Conservation (phyloP, 306 rosid genomes). For the Ochetophila trinervis region DNA sequence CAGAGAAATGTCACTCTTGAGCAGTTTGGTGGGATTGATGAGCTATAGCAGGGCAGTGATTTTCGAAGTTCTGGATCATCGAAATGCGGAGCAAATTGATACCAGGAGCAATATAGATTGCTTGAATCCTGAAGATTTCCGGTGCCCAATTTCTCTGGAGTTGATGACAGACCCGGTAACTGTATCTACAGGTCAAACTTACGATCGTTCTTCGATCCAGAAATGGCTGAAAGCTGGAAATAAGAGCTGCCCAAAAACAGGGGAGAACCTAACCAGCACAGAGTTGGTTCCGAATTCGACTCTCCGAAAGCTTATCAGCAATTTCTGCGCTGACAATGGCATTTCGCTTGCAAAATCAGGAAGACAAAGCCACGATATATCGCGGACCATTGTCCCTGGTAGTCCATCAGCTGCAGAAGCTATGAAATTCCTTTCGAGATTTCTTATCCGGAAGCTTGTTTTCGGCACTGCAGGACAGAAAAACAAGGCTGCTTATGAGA, state of each 20-base stretch:
- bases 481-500: slow-evolving; percentile 69
- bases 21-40: slow-evolving; percentile 58
- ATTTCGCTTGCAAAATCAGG: slow-evolving; percentile 15
- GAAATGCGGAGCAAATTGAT: slow-evolving; percentile 19
- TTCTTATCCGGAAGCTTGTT: slow-evolving; percentile 44
- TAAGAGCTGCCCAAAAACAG: slow-evolving; percentile 71
- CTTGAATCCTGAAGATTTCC: slow-evolving; percentile 63
- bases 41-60: slow-evolving; percentile 58
- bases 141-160: slow-evolving; percentile 82
- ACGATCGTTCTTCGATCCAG: slow-evolving; percentile 66
- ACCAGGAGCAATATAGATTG: slow-evolving; percentile 33
- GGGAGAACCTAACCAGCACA: slow-evolving; percentile 49
- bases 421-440: slow-evolving; percentile 49
- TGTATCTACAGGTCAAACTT: slow-evolving; percentile 84
- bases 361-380: slow-evolving; percentile 31
- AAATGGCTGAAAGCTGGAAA: slow-evolving; percentile 82
- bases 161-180: slow-evolving; percentile 85
- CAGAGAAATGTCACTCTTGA: slow-evolving; percentile 41
- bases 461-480: slow-evolving; percentile 51
- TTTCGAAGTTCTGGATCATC: slow-evolving; percentile 47
- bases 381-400: slow-evolving; percentile 31
- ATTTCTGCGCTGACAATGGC: slow-evolving; percentile 47
- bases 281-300: slow-evolving; percentile 62
- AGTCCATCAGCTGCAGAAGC: slow-evolving; percentile 52
- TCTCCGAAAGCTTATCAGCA: slow-evolving; percentile 49